A percentile compares a stretch with the other conserved stretches of the same genome.
These are phyloP conservation scores for Trichocomaceae sp. DNA, from an alignment of 2,329 filamentous ascomycete species.

Conservation along the genomic window DNA sequence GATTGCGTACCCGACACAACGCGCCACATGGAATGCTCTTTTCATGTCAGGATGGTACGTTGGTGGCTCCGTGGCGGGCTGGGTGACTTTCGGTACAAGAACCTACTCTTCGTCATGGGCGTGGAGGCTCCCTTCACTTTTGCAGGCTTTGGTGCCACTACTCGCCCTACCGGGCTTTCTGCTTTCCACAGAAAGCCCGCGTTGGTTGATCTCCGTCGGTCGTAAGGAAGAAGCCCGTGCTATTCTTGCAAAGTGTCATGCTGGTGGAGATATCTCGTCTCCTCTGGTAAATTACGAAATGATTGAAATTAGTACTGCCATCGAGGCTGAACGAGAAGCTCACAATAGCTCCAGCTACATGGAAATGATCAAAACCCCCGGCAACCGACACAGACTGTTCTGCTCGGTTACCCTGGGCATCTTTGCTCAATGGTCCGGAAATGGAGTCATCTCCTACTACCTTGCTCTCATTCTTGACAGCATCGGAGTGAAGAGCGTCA, in stretches of 20 bases:
- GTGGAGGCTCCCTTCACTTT: slow-evolving; percentile 57
- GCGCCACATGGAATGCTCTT: slow-evolving; percentile 39
- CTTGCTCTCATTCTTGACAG: slow-evolving; percentile 56
- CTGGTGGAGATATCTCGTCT: slow-evolving; percentile 39
- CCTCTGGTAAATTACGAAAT: slow-evolving; percentile 30
- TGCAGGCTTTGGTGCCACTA: slow-evolving; percentile 59
- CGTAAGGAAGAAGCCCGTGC: slow-evolving; percentile 52
- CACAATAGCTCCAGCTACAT: slow-evolving; percentile 52
- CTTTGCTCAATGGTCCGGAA: slow-evolving; percentile 55
- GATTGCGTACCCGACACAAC: slow-evolving; percentile 36
- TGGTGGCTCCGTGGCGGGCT: slow-evolving; percentile 45
- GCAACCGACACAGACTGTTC: slow-evolving; percentile 39
- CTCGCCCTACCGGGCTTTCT: slow-evolving; percentile 21
- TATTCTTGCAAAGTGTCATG: slow-evolving; percentile 55
- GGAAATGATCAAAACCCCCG: slow-evolving; percentile 44
- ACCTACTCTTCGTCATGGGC: slow-evolving; percentile 56
- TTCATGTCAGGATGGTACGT: slow-evolving; percentile 43
- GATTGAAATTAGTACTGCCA: slow-evolving; percentile 34
- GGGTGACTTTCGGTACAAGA: slow-evolving; percentile 58
- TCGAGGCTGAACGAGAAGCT: slow-evolving; percentile 41
- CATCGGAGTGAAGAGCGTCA: slow-evolving; percentile 48
- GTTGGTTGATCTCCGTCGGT: slow-evolving; percentile 56
- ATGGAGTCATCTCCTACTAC: slow-evolving; percentile 62
- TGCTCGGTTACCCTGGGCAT: background rate
- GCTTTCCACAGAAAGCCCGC: slow-evolving; percentile 44